Percentiles rank a stretch among this genome's conserved stretches.
Evolutionary conservation across 371 early-diverging fungal species (phyloP).

Genomic region (Zopfochytrium polystomum): DNA sequence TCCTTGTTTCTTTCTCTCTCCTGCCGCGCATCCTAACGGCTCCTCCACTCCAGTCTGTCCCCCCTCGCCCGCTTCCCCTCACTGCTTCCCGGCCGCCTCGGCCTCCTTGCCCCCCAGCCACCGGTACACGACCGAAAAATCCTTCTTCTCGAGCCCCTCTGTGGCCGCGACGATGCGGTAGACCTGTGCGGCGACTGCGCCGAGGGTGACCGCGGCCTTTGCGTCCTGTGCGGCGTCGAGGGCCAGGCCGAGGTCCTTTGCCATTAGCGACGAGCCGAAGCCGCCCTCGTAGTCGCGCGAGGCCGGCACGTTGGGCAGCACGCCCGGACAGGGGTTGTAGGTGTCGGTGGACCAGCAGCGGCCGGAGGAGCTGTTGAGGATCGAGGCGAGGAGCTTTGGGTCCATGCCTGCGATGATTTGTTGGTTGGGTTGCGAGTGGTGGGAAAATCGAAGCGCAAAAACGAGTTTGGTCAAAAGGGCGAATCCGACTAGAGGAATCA

Average conservation of each 20-base stretch:
- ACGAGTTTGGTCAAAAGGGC: no score
- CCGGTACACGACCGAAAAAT: conserved; percentile 50
- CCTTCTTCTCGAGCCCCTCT: conserved; percentile 50
- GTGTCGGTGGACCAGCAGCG: conserved; percentile 66
- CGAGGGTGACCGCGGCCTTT: conserved; percentile 67
- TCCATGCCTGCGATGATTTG: no score
- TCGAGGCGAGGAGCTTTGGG: conserved; percentile 73
- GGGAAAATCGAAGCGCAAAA: no score
- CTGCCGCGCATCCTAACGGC: no score
- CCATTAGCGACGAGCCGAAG: conserved; percentile 84
- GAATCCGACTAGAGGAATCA: no score
- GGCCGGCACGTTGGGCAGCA: conserved; percentile 79
- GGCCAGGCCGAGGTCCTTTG: conserved; percentile 91
- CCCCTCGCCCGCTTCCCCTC: no score
- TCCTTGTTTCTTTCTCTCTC: no score
- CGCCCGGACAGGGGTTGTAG: conserved; percentile 89
- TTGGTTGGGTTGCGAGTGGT: no score
- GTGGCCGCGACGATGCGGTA: conserved; percentile 53
- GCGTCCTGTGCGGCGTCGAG: conserved; percentile 81
- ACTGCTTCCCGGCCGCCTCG: no score
- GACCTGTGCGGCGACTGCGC: conserved; percentile 73
- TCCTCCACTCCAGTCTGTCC: no score
- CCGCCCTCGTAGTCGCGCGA: conserved; percentile 84
- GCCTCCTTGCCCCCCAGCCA: conserved; percentile 38
- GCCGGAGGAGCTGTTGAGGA: conserved; percentile 87